These are phyloP conservation scores for Dioscorea zingiberensis DNA, from an alignment of 106 monocot species.

Conservation along the genomic window DNA sequence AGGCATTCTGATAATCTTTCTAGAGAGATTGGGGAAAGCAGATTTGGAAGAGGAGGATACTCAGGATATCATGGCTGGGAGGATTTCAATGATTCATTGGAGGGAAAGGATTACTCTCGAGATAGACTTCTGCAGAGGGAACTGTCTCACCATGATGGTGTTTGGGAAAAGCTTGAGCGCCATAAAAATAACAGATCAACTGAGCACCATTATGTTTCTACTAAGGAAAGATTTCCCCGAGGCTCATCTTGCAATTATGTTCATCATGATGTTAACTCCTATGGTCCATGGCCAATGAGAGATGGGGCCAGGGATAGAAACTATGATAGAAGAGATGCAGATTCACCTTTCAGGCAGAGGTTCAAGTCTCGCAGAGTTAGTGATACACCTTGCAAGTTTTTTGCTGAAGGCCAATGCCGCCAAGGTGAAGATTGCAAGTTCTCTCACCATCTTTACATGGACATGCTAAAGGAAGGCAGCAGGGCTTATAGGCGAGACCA, in stretches of 20 bases:
- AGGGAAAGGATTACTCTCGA: constrained; percentile 6
- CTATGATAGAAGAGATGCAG: constrained; percentile 12
- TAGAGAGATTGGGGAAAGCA: constrained; percentile 9
- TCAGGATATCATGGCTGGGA: constrained; percentile 5
- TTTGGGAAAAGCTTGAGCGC: constrained; percentile 1
- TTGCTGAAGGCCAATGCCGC: constrained; percentile 16
- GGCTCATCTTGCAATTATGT: constrained; percentile 13
- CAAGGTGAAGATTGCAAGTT: constrained; percentile 22
- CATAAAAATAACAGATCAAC: background rate
- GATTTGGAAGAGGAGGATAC: constrained; percentile 17
- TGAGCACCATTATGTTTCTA: constrained; percentile 4
- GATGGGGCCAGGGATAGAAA: background rate
- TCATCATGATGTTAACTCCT: constrained; percentile 8
- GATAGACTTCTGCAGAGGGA: constrained; percentile 8
- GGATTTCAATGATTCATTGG: constrained; percentile 12
- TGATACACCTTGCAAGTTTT: constrained; percentile 21
- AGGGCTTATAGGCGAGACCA: constrained; percentile 22
- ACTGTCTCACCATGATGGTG: constrained; percentile 1
- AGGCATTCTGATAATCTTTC: background rate
- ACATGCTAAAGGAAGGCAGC: constrained; percentile 5
- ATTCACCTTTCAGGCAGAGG: constrained; percentile 7
- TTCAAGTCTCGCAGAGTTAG: background rate
- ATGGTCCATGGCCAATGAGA: background rate
- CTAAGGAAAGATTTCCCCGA: constrained; percentile 10
- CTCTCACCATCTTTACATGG: constrained; percentile 9